Base-by-base conservation (phyloP, 371 early-diverging fungal species). In the Rhizopus arrhizus region DNA sequence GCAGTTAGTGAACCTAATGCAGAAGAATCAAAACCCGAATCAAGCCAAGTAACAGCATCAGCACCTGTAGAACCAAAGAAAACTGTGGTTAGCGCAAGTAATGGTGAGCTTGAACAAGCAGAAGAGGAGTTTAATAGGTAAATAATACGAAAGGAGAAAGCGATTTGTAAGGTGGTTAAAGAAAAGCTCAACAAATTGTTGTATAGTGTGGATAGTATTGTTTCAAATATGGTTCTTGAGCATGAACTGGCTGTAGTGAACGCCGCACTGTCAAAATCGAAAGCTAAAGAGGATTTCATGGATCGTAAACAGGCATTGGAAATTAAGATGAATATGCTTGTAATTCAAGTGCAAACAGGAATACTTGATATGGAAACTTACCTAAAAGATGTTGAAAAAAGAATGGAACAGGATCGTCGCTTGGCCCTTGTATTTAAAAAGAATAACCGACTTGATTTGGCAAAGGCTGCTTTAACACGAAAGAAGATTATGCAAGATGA, bases 401-500 rank as follows among this genome's bases (percentile, higher is more conserved):
- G 85, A 32, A 89, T 92, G 54, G 81, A 75, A 1, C 72, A 76
- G 12, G 86, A 85, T 60, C 89, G 87, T 59, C 80, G 77, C n/a
- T 67, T 83, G 31, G 93, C 95, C 0, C 38, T 92, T 1, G 42
- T 76, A 4, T 88, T 92, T 61, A 95, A 91, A 73, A 74, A 83
- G 35, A 68, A 75, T 31, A 78, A 84, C 6, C 77, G 82, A 43
- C 34, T 90, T 52, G 88, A 89, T 35, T 72, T 89, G 56, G 92
- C 93, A 0, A 88, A 80, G 62, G 69, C 71, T 53, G 92, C 91
- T 9, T 53, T 95, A 38, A 65, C 49, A 28, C 74, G 93, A 43
- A 82, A 84, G 43, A 92, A 93, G 70, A 77, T 89, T 35, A 93
- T 94, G 92, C 78, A 85, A 61, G 77, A 81, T 48, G 95, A 95